Base-by-base conservation (phyloP, 192 early-diverging fungal genomes). In the Coemansia sp. region DNA sequence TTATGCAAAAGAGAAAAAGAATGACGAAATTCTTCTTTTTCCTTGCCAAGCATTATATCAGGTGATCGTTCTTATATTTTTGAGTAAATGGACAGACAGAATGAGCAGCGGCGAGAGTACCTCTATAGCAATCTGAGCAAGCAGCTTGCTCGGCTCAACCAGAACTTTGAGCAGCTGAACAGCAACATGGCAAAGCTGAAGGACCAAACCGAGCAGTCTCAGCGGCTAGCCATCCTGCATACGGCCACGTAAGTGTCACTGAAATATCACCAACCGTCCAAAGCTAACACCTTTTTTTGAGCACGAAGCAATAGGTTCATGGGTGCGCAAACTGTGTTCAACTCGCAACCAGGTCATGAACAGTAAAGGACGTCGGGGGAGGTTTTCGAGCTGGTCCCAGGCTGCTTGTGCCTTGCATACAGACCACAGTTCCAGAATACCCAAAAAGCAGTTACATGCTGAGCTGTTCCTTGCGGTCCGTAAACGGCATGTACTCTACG, bases 111-210 rank as follows among this genome's bases (percentile, higher is more conserved):
- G 3, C 60, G 75, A 20, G 69, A 71, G 55, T 68, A 41, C 36
- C 49, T 78, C 28, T 78, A 78, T 50, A 56, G 31, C 40, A 69
- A 78, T 37, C 62, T 78, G 34, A 68, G 64, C 64, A 68, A 61
- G 43, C 75, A 78, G 53, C 61, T 78, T 8, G 39, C 47, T 14
- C 57, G 64, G 11, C 69, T 78, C 5, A 66, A 71, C 49, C 46
- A 45, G 20, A 78, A 78, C 69, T 68, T 78, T 57, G 69, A 68
- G 43, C 56, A 43, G 47, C 69, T 78, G 18, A 53, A 64, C 41
- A 51, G 37, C 23, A 78, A 78, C 49, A 40, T 78, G 16, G 26
- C 17, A 0, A 42, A 52, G 11, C 62, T 78, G 38, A 59, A 51
- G 31, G 54, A 64, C 16, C 75, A 78, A 16, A 59, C 75, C 0